Conservation (phyloP, 2,329 filamentous ascomycete species). For the Pyricularia grisea region DNA sequence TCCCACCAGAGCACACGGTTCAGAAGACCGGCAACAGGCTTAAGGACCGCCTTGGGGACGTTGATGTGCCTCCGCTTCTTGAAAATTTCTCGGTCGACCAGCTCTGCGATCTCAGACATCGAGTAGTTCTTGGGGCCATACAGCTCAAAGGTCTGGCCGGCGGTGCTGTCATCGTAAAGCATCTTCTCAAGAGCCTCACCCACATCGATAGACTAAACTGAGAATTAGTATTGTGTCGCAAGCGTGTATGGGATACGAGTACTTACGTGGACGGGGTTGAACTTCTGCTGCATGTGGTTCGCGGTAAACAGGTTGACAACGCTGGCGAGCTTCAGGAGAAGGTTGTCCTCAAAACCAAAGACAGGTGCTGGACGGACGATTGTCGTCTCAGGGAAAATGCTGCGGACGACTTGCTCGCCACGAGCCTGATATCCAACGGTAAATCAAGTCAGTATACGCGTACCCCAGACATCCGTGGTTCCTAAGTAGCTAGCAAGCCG, state of each 20-base stretch:
- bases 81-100: conserved; percentile 88
- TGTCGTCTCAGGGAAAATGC: conserved; percentile 92
- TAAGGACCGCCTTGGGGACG: conserved; percentile 70
- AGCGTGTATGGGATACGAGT: background rate
- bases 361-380: conserved; percentile 89
- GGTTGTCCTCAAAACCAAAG: conserved; percentile 90
- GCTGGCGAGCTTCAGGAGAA: conserved; percentile 77
- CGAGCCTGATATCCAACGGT: conserved; percentile 30
- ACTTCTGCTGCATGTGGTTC: conserved; percentile 88
- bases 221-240: background rate
- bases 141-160: conserved; percentile 85
- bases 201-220: conserved; percentile 69
- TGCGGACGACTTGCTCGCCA: conserved; percentile 74
- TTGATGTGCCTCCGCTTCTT: conserved; percentile 88
- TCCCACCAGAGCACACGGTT: conserved; percentile 90
- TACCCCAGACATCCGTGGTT: background rate
- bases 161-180: conserved; percentile 83
- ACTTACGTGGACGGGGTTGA: conserved; percentile 80
- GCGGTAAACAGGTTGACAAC: conserved; percentile 76
- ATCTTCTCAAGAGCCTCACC: conserved; percentile 83
- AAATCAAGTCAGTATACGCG: conserved; percentile 17
- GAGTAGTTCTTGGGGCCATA: conserved; percentile 92
- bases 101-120: conserved; percentile 72
- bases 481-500: conserved; percentile 20
- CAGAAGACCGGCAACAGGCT: conserved; percentile 62